Percentiles rank a stretch among this genome's conserved stretches.
These are phyloP conservation scores for Carex pumila DNA, from an alignment of 176 grass and related monocot genomes.

Conservation along the genomic window DNA sequence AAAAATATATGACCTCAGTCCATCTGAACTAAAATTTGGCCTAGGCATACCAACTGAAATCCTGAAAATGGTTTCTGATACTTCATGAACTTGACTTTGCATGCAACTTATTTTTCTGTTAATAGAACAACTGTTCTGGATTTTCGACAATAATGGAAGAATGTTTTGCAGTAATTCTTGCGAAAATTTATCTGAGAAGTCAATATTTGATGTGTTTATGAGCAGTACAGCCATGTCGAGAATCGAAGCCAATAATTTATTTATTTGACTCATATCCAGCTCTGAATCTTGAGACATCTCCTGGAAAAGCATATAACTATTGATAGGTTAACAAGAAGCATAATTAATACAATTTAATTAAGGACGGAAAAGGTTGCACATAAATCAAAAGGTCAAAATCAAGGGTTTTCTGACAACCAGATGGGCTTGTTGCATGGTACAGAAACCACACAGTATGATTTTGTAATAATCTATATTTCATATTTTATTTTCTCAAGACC, in stretches of 20 bases:
- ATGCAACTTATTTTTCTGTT: conserved; percentile 1
- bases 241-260: conserved; percentile 26
- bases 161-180: conserved; percentile 26
- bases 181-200: conserved; percentile 17
- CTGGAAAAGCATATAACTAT: conserved; percentile 2
- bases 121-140: conserved; percentile 24
- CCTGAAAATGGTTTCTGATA: conserved; percentile 76
- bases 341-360: too few species aligned
- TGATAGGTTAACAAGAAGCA: neutral
- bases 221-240: conserved; percentile 36
- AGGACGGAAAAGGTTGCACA: too few species aligned
- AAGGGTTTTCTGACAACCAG: too few species aligned
- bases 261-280: neutral
- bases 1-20: conserved; percentile 37
- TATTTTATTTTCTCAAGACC: too few species aligned
- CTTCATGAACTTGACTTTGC: conserved; percentile 31
- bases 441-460: too few species aligned
- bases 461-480: too few species aligned
- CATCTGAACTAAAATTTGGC: conserved; percentile 22
- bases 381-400: too few species aligned
- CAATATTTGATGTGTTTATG: conserved; percentile 42
- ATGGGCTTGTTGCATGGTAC: too few species aligned
- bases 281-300: neutral
- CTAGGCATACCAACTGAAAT: conserved; percentile 41
- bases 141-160: conserved; percentile 35